A percentile compares a stretch with the other conserved stretches of the same genome.
Evolutionary conservation across 176 grass and related monocot genomes (phyloP).

Genomic region (Typha latifolia): DNA sequence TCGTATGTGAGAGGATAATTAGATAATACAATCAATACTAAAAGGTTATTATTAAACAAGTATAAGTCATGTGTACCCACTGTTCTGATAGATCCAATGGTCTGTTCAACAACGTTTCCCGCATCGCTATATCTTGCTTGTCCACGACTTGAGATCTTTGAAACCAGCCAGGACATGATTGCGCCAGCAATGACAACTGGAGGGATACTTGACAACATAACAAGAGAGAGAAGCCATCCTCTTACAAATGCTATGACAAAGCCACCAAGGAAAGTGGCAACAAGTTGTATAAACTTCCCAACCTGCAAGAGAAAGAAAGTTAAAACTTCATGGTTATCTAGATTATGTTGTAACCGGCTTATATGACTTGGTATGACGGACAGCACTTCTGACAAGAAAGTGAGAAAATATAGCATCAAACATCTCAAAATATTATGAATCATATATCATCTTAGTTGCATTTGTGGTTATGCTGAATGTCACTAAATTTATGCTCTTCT

Average conservation of each 20-base stretch:
- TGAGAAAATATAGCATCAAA: no score
- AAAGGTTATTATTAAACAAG: background rate
- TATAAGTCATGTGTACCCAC: conserved; percentile 30
- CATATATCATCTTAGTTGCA: no score
- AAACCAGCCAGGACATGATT: conserved; percentile 40
- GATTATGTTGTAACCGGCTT: background rate
- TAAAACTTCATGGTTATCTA: background rate
- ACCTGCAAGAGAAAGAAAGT: conserved; percentile 34
- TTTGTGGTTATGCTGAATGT: no score
- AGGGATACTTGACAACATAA: conserved; percentile 67
- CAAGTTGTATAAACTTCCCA: conserved; percentile 69
- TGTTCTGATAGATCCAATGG: conserved; percentile 63
- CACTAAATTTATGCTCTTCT: no score
- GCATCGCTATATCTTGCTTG: conserved; percentile 53
- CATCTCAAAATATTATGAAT: no score
- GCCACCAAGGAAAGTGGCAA: conserved; percentile 63
- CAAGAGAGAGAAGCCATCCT: conserved; percentile 83
- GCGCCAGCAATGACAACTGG: conserved; percentile 55
- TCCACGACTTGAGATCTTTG: conserved; percentile 53
- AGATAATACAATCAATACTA: background rate
- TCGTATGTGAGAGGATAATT: background rate
- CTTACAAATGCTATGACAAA: conserved; percentile 66
- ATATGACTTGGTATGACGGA: background rate
- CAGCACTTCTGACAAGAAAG: no score
- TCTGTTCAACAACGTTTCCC: conserved; percentile 65